These are phyloP conservation scores for Wickerhamiella qilinensis DNA, from an alignment of 805 yeast genomes.

Conservation along the genomic window DNA sequence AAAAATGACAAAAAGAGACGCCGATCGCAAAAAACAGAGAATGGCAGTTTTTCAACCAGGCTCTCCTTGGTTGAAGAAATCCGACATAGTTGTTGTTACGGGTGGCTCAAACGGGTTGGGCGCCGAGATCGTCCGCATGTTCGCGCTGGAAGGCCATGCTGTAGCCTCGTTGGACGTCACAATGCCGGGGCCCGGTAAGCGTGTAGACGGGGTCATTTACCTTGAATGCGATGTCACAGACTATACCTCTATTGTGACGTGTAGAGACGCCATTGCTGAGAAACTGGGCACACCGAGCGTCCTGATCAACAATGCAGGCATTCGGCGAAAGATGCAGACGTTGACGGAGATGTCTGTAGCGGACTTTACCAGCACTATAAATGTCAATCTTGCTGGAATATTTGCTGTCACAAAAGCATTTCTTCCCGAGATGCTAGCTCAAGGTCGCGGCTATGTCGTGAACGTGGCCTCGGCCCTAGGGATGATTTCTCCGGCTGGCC, in stretches of 20 bases:
- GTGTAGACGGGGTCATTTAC: slow-evolving; percentile 32
- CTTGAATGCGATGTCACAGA: slow-evolving; percentile 57
- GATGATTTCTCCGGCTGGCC: slow-evolving; percentile 64
- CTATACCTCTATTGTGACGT: slow-evolving; percentile 27
- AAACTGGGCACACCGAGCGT: slow-evolving; percentile 47
- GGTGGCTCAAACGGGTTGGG: slow-evolving; percentile 84
- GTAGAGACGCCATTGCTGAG: slow-evolving; percentile 27
- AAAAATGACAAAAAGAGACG: neutral
- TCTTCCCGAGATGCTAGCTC: slow-evolving; percentile 51
- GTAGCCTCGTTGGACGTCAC: slow-evolving; percentile 48
- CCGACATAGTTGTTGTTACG: slow-evolving; percentile 57
- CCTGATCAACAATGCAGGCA: slow-evolving; percentile 76
- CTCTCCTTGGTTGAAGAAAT: slow-evolving; percentile 10
- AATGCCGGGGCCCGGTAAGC: slow-evolving; percentile 24
- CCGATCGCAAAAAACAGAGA: no score
- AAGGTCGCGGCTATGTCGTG: slow-evolving; percentile 56
- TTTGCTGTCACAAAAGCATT: slow-evolving; percentile 55
- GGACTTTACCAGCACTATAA: slow-evolving; percentile 46
- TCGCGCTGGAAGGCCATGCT: slow-evolving; percentile 29
- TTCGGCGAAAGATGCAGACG: slow-evolving; percentile 18
- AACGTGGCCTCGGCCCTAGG: slow-evolving; percentile 79
- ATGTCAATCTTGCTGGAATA: slow-evolving; percentile 54
- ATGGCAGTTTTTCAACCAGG: no score
- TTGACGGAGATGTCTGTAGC: slow-evolving; percentile 32
- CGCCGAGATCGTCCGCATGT: slow-evolving; percentile 33